Conservation (phyloP, 805 yeast species). For the Ogataea angusta region DNA sequence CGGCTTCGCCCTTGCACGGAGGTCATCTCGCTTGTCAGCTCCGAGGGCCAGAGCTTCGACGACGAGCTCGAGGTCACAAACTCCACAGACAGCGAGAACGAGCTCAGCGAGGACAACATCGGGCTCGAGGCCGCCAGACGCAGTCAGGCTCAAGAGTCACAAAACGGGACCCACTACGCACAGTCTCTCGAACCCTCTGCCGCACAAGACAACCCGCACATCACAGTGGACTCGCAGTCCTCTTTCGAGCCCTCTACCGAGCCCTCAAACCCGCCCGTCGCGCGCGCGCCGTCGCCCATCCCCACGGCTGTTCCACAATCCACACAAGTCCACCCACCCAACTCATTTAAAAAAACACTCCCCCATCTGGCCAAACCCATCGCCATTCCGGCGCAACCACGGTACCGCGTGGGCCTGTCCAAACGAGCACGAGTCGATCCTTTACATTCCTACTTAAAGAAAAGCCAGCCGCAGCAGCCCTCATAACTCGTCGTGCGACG, state of each 20-base stretch:
- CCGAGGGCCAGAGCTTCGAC: neutral
- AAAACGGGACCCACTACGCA: too few relatives aligned
- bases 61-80: constrained; percentile 10
- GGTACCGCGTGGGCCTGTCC: constrained; percentile 20
- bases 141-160: neutral
- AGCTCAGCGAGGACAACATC: constrained; percentile 2
- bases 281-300: neutral
- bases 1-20: constrained; percentile 3
- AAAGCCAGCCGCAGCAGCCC: neutral
- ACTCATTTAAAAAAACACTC: neutral
- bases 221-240: neutral
- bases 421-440: constrained; percentile 17
- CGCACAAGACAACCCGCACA: neutral
- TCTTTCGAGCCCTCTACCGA: neutral
- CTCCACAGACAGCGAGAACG: constrained; percentile 10
- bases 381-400: constrained; percentile 5
- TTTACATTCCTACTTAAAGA: constrained; percentile 16
- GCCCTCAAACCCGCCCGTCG: neutral
- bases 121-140: constrained; percentile 1
- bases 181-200: too few relatives aligned
- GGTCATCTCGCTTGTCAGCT: constrained; percentile 3
- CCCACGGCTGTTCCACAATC: neutral
- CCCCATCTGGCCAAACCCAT: neutral
- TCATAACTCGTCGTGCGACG: constrained; percentile 26
- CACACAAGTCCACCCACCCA: neutral